Percentiles rank a stretch among this genome's conserved stretches.
Conservation (phyloP, 305 asterid genomes). For the Fraxinus ornus region DNA sequence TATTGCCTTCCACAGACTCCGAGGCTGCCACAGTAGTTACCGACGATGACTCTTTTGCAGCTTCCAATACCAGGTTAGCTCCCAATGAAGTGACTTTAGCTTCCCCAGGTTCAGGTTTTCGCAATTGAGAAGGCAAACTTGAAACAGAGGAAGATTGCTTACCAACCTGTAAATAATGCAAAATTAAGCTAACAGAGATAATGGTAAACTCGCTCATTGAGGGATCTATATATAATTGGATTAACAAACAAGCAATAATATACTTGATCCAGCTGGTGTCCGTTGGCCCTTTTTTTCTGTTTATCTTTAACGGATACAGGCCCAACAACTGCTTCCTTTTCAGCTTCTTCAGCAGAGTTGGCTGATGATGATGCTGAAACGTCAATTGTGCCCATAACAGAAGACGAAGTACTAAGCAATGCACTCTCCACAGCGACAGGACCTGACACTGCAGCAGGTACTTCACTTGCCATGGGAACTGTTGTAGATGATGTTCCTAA, state of each 20-base stretch:
- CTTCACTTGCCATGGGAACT: conserved; percentile 28
- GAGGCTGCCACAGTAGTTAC: conserved; percentile 28
- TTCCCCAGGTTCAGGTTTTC: conserved; percentile 32
- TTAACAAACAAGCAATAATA: conserved; percentile 20
- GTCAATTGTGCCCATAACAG: conserved; percentile 31
- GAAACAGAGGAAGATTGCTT: conserved; percentile 31
- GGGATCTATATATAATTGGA: conserved; percentile 6
- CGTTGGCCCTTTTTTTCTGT: conserved; percentile 35
- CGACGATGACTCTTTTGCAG: conserved; percentile 28
- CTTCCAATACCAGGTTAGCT: conserved; percentile 31
- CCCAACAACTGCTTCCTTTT: conserved; percentile 26
- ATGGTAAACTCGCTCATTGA: conserved; percentile 20
- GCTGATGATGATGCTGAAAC: conserved; percentile 32
- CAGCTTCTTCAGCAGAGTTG: conserved; percentile 28
- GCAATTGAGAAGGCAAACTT: conserved; percentile 41
- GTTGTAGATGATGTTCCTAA: conserved; percentile 40
- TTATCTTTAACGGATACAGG: conserved; percentile 34
- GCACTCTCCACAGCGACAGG: conserved; percentile 31
- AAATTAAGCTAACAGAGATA: conserved; percentile 17
- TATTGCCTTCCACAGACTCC: conserved; percentile 30
- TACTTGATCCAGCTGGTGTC: conserved; percentile 48
- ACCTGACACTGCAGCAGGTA: conserved; percentile 23
- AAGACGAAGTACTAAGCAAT: conserved; percentile 22
- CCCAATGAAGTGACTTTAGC: conserved; percentile 30
- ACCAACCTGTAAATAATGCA: conserved; percentile 42